Conservation (phyloP, 176 grass and related monocot genomes). For the barley (Hordeum vulgare) region MorexV3_pseudomolecules_assembly NC_058522.1:475310025-475310524, state of each 20-base stretch:
- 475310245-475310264: background rate
- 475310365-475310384: too few species aligned
- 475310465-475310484: constrained; percentile 83
- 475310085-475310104: background rate
- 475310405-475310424: background rate
- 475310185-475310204: constrained; percentile 95
- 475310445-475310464: constrained; percentile 80
- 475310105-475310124: background rate
- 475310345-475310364: too few species aligned
- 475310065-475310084: background rate
- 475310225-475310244: constrained; percentile 85
- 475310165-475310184: constrained; percentile 89
- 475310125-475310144: constrained; percentile 33
- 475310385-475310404: background rate
- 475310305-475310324: background rate
- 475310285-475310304: background rate
- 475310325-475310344: background rate
- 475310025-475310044: background rate
- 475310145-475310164: constrained; percentile 93
- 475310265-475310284: background rate
- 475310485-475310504: constrained; percentile 76
- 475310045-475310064: background rate
- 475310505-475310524: constrained; percentile 14
- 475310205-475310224: constrained; percentile 81
- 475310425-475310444: constrained; percentile 24